Base-by-base conservation (phyloP, 2,329 filamentous ascomycete genomes). In the Aspergillus sojae region DNA sequence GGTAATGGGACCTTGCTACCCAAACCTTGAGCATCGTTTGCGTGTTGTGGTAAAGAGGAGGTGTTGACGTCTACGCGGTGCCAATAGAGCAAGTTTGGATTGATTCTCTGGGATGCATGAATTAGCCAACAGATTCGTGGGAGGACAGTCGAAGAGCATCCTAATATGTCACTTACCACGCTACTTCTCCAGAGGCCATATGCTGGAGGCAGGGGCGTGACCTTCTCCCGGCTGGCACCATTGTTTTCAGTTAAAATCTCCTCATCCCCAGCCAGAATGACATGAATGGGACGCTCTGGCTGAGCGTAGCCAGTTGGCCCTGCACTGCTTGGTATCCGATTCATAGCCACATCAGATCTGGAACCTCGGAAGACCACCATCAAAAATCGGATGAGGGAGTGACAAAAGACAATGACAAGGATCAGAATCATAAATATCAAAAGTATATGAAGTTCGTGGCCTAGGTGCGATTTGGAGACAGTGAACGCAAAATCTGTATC, bases 181-280 rank as follows among this genome's bases (percentile, higher is more conserved):
- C 90, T 94, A 76, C 89, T 89, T 58, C 92, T 84, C 91, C 92
- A 96, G 1, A 93, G 80, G 0, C 93, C 93, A 74, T 97, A 97
- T 2, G 92, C 92, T 0, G 94, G 93, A 4, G 94, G 93, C 10
- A 88, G 87, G 23, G 84, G 68, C 70, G 72, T 74, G 60, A 75
- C 63, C 23, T 88, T 88, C 63, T 87, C 84, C 57, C 82, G 85
- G 62, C 86, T 83, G 57, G 68, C 64, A 59, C 83, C 75, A 4
- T 84, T 86, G 36, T 67, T 68, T 39, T 71, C 70, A 26, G 67
- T 60, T 2, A 81, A 84, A 21, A 86, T 85, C 71, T 93, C 91
- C 71, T 94, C 91, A 72, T 95, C 92, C 46, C 87, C 84, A 2
- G 88, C 88, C 53, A 94, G 83, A 21, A 91, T 86, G 12, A 96